Percentiles rank a stretch among this genome's conserved stretches.
Evolutionary conservation across 2,329 filamentous ascomycete species (phyloP).

Genomic region (Colletotrichum sp.): DNA sequence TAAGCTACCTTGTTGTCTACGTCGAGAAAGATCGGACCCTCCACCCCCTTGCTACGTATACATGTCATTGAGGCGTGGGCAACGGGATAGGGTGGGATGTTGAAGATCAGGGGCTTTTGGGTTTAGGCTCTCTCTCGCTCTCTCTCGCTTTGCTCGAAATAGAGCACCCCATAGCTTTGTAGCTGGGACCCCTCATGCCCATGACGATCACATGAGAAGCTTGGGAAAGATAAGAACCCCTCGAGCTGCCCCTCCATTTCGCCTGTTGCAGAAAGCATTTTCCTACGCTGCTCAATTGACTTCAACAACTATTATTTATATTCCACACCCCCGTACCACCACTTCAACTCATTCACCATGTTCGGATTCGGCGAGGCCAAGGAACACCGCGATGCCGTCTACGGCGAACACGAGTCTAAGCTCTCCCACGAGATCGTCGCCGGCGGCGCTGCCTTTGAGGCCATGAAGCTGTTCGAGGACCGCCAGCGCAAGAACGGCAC

Average conservation of each 20-base stretch:
- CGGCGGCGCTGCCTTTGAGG: conserved; percentile 78
- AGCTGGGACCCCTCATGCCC: neutral
- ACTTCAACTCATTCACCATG: neutral
- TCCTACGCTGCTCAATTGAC: neutral
- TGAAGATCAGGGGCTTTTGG: neutral
- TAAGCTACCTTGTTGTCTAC: neutral
- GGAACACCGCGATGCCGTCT: conserved; percentile 26
- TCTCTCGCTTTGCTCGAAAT: neutral
- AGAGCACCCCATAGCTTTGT: neutral
- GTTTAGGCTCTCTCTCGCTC: neutral
- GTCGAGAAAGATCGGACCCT: neutral
- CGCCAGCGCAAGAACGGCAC: conserved; percentile 72
- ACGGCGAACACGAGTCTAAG: conserved; percentile 31
- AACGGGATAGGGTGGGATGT: neutral
- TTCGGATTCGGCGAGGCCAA: conserved; percentile 24
- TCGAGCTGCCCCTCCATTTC: neutral
- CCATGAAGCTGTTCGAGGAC: conserved; percentile 82
- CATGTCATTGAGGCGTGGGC: neutral
- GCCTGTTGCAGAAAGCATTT: too few relatives aligned
- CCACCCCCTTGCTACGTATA: neutral
- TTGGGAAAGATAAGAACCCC: conserved; percentile 3
- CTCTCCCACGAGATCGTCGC: conserved; percentile 72
- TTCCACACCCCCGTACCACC: neutral
- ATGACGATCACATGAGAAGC: conserved; percentile 12
- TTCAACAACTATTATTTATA: neutral